Evolutionary conservation across 768 basidiomycete species (phyloP).

Genomic region (Tricholoma hemisulphureum): DNA sequence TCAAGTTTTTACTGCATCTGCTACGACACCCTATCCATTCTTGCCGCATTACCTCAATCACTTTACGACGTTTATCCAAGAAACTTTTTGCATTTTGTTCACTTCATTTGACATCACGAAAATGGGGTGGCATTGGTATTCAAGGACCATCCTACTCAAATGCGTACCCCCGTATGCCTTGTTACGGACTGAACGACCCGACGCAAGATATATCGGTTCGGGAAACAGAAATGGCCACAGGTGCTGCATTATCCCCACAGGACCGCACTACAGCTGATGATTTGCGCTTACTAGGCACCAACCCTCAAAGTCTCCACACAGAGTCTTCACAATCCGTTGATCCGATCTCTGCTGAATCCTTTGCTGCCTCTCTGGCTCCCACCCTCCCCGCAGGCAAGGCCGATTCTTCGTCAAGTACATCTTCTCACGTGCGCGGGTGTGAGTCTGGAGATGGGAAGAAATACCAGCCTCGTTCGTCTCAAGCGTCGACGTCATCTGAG

Average conservation of each 20-base stretch:
- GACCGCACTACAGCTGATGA: background rate
- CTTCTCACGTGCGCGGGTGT: too few species aligned
- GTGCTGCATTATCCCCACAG: background rate
- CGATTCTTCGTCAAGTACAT: background rate
- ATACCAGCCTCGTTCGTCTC: background rate
- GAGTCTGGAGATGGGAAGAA: too few species aligned
- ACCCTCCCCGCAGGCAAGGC: too few species aligned
- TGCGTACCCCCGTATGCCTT: background rate
- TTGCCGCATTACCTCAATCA: background rate
- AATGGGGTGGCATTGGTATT: background rate
- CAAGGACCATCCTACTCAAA: background rate
- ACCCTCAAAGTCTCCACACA: background rate
- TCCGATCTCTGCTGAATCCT: background rate
- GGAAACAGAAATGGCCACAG: background rate
- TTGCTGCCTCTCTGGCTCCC: too few species aligned
- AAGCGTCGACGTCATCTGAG: background rate
- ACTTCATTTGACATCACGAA: too few species aligned
- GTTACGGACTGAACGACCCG: background rate
- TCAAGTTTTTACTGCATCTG: background rate
- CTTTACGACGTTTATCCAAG: background rate
- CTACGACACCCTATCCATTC: background rate
- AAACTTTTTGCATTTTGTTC: background rate
- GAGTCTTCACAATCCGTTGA: background rate
- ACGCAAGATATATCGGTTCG: background rate
- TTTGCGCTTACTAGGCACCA: background rate